A percentile compares a stretch with the other conserved stretches of the same genome.
Conservation (phyloP, 2,329 filamentous ascomycete species). For the Madurella fahalii region DNA sequence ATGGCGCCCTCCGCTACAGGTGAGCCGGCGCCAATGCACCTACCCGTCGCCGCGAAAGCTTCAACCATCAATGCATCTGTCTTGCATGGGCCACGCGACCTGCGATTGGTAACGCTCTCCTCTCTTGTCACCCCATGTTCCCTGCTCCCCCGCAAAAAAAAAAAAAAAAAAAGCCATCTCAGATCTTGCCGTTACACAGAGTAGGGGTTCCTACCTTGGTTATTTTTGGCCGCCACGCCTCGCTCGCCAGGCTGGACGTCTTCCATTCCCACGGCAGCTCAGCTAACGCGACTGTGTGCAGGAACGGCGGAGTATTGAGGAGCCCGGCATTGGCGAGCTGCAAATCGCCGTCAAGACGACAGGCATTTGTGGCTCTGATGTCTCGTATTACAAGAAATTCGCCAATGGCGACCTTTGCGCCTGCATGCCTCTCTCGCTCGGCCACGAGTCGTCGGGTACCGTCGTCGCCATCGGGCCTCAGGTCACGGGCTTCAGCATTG, state of each 20-base stretch:
- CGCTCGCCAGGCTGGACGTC: conserved; percentile 11
- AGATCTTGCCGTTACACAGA: conserved; percentile 27
- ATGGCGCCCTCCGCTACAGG: conserved; percentile 51
- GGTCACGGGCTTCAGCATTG: conserved; percentile 49
- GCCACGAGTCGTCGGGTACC: conserved; percentile 59
- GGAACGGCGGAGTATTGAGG: conserved; percentile 49
- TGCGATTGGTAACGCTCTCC: conserved; percentile 49
- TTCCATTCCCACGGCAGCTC: conserved; percentile 11
- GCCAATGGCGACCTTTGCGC: conserved; percentile 67
- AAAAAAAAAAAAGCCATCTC: no score
- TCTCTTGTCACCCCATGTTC: conserved; percentile 2
- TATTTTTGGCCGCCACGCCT: conserved; percentile 16
- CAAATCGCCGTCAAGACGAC: conserved; percentile 63
- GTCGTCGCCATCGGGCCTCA: conserved; percentile 53
- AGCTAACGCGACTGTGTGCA: conserved; percentile 28
- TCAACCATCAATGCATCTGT: conserved; percentile 51
- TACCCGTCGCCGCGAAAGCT: conserved; percentile 41
- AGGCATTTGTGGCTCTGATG: conserved; percentile 66
- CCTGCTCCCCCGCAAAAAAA: conserved; percentile 9
- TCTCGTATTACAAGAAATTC: conserved; percentile 69
- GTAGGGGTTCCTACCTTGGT: conserved; percentile 5
- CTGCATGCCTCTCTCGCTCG: conserved; percentile 60
- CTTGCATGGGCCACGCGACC: conserved; percentile 53
- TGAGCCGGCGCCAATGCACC: conserved; percentile 42
- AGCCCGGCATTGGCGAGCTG: conserved; percentile 50